Base-by-base conservation (phyloP, 164 flowering plant species). In the Liquidambar formosana region DNA sequence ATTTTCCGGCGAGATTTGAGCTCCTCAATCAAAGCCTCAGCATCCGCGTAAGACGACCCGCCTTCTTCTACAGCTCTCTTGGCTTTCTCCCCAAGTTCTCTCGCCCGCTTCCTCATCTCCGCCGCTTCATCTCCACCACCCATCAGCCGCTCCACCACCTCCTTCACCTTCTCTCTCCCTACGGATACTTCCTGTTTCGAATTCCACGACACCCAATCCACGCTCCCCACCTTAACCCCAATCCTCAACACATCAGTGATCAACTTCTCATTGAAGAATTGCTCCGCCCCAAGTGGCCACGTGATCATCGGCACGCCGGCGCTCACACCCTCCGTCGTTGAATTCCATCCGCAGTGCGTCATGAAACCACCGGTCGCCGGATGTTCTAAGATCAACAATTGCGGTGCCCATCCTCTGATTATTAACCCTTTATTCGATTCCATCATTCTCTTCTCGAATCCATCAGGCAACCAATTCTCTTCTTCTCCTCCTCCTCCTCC, bases 221-320 rank as follows among this genome's bases (percentile, higher is more conserved):
- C 13, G 23, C 18, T 44, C 38, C 79, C 79, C 12, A 76, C 79
- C 0, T 33, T 15, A 21, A 71, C 76, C 11, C 79, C 82, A 25
- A 26, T 74, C 48, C 23, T 57, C 71, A 74, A 15, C 25, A 79
- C 72, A 15, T 79, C 72, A 4, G 66, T 61, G 25, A 79, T 38
- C 59, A 79, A 18, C n/a, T n/a, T n/a, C n/a, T n/a, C n/a, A n/a
- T n/a, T n/a, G n/a, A n/a, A n/a, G n/a, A n/a, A n/a, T n/a, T 79
- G 82, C 63, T 76, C 80, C 6, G 78, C 77, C 4, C 13, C 71
- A 6, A 67, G 3, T 5, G 82, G 82, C 80, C 82, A 79, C 3
- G 82, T 71, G 16, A 76, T 61, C 80, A 76, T 61, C 13, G 80
- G 82, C 69, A 70, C 57, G 6, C 82, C 78, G 0, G 78, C 72